phyloP scores from a whole-genome alignment of 345 rosid species.

The Populus pruinosa region DNA sequence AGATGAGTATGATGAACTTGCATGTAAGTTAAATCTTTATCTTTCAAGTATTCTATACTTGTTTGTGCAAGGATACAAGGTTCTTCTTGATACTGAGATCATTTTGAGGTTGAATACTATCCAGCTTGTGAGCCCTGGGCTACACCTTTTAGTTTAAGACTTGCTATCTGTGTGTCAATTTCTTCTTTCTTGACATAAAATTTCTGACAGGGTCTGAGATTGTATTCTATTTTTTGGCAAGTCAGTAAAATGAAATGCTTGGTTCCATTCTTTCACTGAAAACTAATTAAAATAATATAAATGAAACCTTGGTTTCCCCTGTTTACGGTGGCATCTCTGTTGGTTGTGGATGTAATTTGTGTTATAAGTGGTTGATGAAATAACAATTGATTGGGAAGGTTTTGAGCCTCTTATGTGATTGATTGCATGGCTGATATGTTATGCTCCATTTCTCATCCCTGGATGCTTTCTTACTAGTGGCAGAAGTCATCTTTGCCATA shows the following conservation, averaged over 20 bases:
- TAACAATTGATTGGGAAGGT: background rate
- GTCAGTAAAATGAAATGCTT: background rate
- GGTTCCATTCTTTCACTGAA: background rate
- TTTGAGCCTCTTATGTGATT: background rate
- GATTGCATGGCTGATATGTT: background rate
- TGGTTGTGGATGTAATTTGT: background rate
- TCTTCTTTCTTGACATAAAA: background rate
- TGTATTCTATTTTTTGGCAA: no score
- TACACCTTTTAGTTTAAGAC: background rate
- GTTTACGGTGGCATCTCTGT: background rate
- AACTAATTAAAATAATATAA: background rate
- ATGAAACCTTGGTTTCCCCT: background rate
- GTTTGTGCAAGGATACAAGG: background rate
- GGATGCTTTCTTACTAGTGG: constrained; percentile 44
- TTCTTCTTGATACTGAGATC: background rate
- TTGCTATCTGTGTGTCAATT: background rate
- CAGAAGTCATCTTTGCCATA: constrained; percentile 83
- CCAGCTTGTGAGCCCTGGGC: background rate
- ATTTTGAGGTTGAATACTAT: constrained; percentile 5
- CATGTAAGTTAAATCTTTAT: constrained; percentile 51
- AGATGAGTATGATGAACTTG: constrained; percentile 98
- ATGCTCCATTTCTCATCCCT: background rate
- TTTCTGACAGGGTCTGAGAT: background rate
- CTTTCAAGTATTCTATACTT: background rate
- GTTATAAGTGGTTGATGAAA: background rate